phyloP scores from a whole-genome alignment of 192 early-diverging fungal species.

The Umbelopsis ramanniana region DNA sequence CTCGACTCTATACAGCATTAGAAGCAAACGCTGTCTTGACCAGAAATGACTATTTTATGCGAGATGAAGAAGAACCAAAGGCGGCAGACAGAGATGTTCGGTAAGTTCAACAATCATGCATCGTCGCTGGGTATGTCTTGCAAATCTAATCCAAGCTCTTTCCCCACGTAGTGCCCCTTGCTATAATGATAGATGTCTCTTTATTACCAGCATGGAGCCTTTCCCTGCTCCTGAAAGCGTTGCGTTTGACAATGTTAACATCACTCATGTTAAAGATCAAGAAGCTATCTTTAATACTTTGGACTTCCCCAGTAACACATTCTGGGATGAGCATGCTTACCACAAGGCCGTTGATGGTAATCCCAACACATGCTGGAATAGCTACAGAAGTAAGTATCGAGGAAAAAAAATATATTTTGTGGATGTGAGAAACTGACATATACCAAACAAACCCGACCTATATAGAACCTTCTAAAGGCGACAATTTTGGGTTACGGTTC shows the following conservation, averaged over 20 bases:
- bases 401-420: background rate
- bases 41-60: conserved; percentile 50
- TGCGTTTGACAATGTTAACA: conserved; percentile 31
- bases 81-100: conserved; percentile 47
- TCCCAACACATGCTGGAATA: conserved; percentile 56
- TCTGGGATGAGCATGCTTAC: conserved; percentile 50
- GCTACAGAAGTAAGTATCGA: conserved; percentile 40
- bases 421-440: background rate
- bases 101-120: conserved; percentile 10
- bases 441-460: background rate
- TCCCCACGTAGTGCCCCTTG: conserved; percentile 47
- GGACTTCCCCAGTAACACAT: conserved; percentile 42
- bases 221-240: conserved; percentile 51
- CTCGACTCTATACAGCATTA: conserved; percentile 47
- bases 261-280: conserved; percentile 46
- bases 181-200: conserved; percentile 56
- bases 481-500: conserved; percentile 58
- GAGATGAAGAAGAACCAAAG: conserved; percentile 48
- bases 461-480: conserved; percentile 44
- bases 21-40: conserved; percentile 41
- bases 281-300: conserved; percentile 46
- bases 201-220: conserved; percentile 55
- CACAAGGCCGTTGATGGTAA: conserved; percentile 55
- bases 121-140: no score
- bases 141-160: background rate